Conservation (phyloP, 768 basidiomycete species). For the Hygrophoropsis aurantiaca region DNA sequence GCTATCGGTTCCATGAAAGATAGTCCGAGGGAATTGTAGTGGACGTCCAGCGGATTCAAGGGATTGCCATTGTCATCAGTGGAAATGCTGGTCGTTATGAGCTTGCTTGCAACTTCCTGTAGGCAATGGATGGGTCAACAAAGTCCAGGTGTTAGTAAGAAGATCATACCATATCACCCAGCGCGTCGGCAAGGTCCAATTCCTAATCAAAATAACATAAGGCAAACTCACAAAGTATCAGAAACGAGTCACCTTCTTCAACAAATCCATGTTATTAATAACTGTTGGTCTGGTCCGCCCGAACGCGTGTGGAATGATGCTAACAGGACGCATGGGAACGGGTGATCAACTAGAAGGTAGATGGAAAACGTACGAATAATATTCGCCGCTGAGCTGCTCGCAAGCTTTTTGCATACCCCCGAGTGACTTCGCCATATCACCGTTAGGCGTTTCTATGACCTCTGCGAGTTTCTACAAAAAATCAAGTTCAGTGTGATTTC, state of each 20-base stretch:
- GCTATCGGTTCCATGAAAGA: constrained; percentile 50
- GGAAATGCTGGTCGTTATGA: constrained; percentile 40
- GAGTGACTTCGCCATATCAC: constrained; percentile 35
- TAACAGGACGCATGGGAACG: constrained; percentile 11
- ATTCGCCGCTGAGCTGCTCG: constrained; percentile 46
- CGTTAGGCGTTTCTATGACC: constrained; percentile 46
- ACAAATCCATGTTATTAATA: constrained; percentile 35
- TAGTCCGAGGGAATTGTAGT: constrained; percentile 53
- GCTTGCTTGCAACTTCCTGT: constrained; percentile 58
- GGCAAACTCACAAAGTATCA: neutral
- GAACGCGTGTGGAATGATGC: constrained; percentile 65
- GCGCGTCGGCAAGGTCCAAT: constrained; percentile 62
- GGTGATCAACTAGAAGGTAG: neutral
- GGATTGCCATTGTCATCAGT: constrained; percentile 45
- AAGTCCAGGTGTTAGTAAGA: neutral
- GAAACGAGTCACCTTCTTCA: constrained; percentile 40
- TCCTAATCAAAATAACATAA: constrained; percentile 34
- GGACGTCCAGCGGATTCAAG: constrained; percentile 55
- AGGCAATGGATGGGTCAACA: neutral
- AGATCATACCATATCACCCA: constrained; percentile 58
- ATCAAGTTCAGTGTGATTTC: neutral
- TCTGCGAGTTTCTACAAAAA: constrained; percentile 45
- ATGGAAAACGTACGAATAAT: constrained; percentile 50
- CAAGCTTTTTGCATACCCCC: constrained; percentile 42
- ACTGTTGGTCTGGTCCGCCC: constrained; percentile 46